Conservation (phyloP, 1,139 yeast species). For the Pichia sp. region DNA sequence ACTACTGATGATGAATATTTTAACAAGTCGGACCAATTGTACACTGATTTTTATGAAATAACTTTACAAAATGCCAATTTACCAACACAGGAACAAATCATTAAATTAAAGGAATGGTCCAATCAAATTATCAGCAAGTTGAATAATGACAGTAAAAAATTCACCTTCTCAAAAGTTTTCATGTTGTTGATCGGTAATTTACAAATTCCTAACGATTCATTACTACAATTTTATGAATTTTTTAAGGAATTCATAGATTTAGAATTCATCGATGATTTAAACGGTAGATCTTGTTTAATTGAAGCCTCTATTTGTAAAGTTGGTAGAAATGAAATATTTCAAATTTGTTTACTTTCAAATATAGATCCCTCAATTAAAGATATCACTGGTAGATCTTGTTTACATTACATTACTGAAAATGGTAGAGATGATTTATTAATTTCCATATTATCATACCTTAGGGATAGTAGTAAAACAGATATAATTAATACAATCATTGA, state of each 20-base stretch:
- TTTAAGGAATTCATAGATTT: slow-evolving; percentile 41
- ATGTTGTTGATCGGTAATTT: slow-evolving; percentile 52
- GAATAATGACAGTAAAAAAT: slow-evolving; percentile 21
- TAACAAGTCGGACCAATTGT: slow-evolving; percentile 24
- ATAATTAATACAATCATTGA: slow-evolving; percentile 31
- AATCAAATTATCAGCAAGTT: slow-evolving; percentile 26
- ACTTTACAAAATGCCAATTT: slow-evolving; percentile 27
- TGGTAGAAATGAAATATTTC: slow-evolving; percentile 33
- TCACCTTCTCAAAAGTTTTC: slow-evolving; percentile 49
- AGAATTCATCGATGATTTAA: slow-evolving; percentile 32
- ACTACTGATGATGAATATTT: slow-evolving; percentile 4
- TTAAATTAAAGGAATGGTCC: slow-evolving; percentile 27
- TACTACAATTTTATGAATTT: slow-evolving; percentile 39
- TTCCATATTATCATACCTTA: slow-evolving; percentile 28
- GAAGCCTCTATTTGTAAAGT: slow-evolving; percentile 35
- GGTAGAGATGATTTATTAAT: slow-evolving; percentile 53
- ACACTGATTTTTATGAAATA: slow-evolving; percentile 29
- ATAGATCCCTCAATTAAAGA: slow-evolving; percentile 43
- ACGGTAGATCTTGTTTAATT: slow-evolving; percentile 43
- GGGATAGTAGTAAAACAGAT: not conserved
- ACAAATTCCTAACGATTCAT: slow-evolving; percentile 43
- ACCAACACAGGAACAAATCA: slow-evolving; percentile 21
- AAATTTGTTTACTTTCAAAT: slow-evolving; percentile 27
- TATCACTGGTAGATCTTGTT: slow-evolving; percentile 71
- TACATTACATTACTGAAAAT: slow-evolving; percentile 80